Conservation (phyloP, 495 filamentous ascomycete species). For the Alectoria sarmentosa region DNA sequence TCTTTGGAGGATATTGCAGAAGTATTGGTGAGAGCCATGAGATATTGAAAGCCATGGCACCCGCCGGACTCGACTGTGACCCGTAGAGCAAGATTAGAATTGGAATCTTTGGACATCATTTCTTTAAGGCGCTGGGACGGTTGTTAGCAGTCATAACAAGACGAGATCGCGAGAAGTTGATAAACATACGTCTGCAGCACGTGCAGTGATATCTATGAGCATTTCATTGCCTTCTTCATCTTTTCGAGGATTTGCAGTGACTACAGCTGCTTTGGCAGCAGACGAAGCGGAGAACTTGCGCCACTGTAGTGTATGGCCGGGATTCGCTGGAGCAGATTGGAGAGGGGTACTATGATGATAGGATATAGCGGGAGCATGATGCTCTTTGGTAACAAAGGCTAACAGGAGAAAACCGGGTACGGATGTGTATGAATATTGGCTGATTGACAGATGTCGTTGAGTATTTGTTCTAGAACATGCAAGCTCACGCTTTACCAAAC, state of each 20-base stretch:
- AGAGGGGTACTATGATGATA: neutral
- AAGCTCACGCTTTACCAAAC: constrained; percentile 1
- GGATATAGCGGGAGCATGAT: neutral
- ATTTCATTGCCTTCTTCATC: constrained; percentile 79
- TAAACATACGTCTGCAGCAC: constrained; percentile 66
- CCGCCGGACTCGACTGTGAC: constrained; percentile 88
- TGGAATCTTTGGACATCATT: constrained; percentile 58
- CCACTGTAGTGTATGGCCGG: constrained; percentile 7
- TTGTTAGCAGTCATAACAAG: constrained; percentile 20
- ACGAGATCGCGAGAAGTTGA: constrained; percentile 10
- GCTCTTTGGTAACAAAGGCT: neutral
- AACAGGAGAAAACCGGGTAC: neutral
- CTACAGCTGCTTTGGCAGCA: constrained; percentile 29
- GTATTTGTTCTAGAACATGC: neutral
- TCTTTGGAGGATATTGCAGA: constrained; percentile 58
- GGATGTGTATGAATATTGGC: neutral
- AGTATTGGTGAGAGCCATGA: constrained; percentile 72
- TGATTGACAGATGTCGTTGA: neutral
- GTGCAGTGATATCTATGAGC: constrained; percentile 68
- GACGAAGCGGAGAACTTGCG: constrained; percentile 19
- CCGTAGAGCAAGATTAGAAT: constrained; percentile 77
- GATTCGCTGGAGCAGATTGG: neutral
- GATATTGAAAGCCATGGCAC: constrained; percentile 96
- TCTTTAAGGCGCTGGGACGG: constrained; percentile 56
- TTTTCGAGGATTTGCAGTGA: constrained; percentile 55